These are phyloP conservation scores for Suillus discolor DNA, from an alignment of 768 basidiomycete species.

Conservation along the genomic window DNA sequence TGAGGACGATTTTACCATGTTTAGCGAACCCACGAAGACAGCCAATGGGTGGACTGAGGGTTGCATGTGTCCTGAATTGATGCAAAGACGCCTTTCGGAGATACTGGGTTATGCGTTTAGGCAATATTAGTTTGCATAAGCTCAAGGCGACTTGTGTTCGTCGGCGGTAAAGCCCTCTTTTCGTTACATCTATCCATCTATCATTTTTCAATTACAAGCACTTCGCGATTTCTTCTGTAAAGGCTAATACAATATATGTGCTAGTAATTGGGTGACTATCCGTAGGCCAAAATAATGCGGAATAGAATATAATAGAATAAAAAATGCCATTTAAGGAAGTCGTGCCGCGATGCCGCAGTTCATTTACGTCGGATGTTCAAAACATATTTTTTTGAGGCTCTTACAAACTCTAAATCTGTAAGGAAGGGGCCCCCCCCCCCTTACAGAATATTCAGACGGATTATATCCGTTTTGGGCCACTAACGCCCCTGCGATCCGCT, in stretches of 20 bases:
- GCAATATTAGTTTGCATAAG: background rate
- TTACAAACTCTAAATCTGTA: too few species aligned
- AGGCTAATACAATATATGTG: background rate
- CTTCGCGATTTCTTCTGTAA: background rate
- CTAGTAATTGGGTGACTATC: too few species aligned
- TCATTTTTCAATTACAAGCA: background rate
- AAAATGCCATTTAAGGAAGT: too few species aligned
- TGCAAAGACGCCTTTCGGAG: constrained; percentile 6
- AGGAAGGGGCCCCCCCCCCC: too few species aligned
- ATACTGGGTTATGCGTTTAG: background rate
- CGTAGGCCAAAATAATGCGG: too few species aligned
- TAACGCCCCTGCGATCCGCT: too few species aligned
- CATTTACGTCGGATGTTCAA: too few species aligned
- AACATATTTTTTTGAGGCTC: too few species aligned
- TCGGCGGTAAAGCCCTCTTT: background rate
- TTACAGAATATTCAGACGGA: too few species aligned
- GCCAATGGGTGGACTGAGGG: background rate
- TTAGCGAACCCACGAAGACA: background rate
- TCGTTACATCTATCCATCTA: background rate
- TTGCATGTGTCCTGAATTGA: constrained; percentile 2
- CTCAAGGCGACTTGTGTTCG: background rate
- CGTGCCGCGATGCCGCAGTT: too few species aligned
- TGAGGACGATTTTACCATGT: constrained; percentile 2
- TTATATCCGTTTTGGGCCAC: too few species aligned
- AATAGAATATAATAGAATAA: too few species aligned